These are phyloP conservation scores for Quercus engelmannii DNA, from an alignment of 306 rosid species.

Conservation along the genomic window DNA sequence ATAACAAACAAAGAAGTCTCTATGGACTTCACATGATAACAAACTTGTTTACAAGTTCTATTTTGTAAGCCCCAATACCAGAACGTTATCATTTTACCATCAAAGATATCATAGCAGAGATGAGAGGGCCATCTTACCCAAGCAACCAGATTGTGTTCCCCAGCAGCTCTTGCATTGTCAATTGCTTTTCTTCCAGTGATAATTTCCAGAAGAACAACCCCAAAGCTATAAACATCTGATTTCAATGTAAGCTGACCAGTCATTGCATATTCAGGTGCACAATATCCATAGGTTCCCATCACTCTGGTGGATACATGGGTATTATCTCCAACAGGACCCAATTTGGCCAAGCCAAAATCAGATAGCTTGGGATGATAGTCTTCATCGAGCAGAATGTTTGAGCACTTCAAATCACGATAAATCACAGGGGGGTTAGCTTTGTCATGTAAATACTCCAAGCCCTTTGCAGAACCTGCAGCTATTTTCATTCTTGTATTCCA, in stretches of 20 bases:
- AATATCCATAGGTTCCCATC: conserved; percentile 64
- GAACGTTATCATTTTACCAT: background rate
- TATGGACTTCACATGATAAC: background rate
- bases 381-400: conserved; percentile 50
- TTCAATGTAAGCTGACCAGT: conserved; percentile 60
- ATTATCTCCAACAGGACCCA: conserved; percentile 62
- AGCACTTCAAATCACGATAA: conserved; percentile 57
- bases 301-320: conserved; percentile 61
- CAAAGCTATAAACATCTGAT: conserved; percentile 59
- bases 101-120: conserved; percentile 1
- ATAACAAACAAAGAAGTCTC: background rate
- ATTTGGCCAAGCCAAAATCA: conserved; percentile 59
- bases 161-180: conserved; percentile 44
- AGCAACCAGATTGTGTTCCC: conserved; percentile 54
- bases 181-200: conserved; percentile 59
- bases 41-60: background rate
- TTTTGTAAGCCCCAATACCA: background rate
- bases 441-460: conserved; percentile 57
- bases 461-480: conserved; percentile 61
- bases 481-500: conserved; percentile 56
- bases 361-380: conserved; percentile 50
- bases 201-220: conserved; percentile 56
- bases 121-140: conserved; percentile 37
- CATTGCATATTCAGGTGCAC: conserved; percentile 66
- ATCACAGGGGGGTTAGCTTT: conserved; percentile 59